Base-by-base conservation (phyloP, 169 alveolate genomes). In the Plasmodium cynomolgi region DNA sequence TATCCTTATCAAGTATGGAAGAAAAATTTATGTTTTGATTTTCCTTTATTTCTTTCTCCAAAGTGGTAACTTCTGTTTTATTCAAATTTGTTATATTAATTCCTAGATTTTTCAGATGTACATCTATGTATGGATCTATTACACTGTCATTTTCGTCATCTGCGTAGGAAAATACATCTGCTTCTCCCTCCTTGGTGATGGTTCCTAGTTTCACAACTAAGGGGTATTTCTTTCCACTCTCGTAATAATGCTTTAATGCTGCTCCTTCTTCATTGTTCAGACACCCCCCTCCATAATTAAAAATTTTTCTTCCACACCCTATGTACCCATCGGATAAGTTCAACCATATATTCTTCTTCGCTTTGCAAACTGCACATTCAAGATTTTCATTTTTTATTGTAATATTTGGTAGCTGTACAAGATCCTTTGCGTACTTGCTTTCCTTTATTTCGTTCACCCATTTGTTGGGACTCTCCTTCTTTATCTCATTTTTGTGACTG, bases 151-250 rank as follows among this genome's bases (percentile, higher is more conserved):
- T 97, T 88, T 97, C 98, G 37, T 97, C 98, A 96, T 98, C 97
- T 29, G 99, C 98, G 95, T 98, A 98, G 58, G 98, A 97, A 95
- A 96, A 98, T 20, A 98, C 98, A 72, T 98, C 99, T 1, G 99
- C 99, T 50, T 95, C 96, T 13, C 98, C 97, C 72, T 96, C 97
- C 6, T 98, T 98, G 4, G 99, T 98, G 54, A 98, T 98, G 34
- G 99, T 98, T 1, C 99, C 99, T 20, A 98, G 83, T 96, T 98
- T 98, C 33, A 98, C 99, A 33, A 97, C 99, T 88, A 98, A 88
- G 39, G 99, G 99, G 84, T 96, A 97, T 26, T 83, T 86, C n/a
- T 92, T 82, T 1, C 98, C 98, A 3, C 97, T 74, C 82, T 96
- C 98, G 94, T 95, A 83, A 93, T 93, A 97, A 82, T 97, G 99